Evolutionary conservation across 805 yeast genomes (phyloP), one percentile per base, ranked within the genome.

Genomic region (Nakazawaea ishiwadae): DNA sequence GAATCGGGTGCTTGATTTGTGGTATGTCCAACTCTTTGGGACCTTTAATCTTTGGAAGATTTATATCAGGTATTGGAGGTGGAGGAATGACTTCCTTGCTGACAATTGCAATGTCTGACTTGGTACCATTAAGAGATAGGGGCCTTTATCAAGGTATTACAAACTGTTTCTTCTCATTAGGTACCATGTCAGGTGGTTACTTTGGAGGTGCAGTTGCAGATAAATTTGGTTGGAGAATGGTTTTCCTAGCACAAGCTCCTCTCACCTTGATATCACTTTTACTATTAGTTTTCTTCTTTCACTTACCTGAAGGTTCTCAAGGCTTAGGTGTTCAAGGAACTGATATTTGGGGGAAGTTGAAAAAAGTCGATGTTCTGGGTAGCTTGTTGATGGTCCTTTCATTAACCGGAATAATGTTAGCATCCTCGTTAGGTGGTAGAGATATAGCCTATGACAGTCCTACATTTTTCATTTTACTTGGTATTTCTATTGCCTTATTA

Each of bases 11-110:
- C 48, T 51, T 74, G 10, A 67, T 79, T 36, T 80, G 86, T 55
- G 79, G 75, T 4, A 28, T 68, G 1, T 71, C 82, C 1, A 60
- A 64, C 35, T 61, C 73, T 11, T 69, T 80, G 11, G 48, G 63
- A 33, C 49, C 68, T 40, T 65, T 83, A 48, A 75, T 81, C 6
- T 38, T 63, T 21, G 74, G 83, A 5, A 62, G 89, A 50, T 81
- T 87, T 47, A 66, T 89, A 39, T 79, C 95, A 27, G 97, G 97
- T 6, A 73, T 85, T 48, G 96, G 96, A 10, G 96, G 95, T n/a
- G 88, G 91, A 3, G 96, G 96, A 1, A 73, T 88, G 53, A 80
- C 83, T 44, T 75, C 93, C 0, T 64, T 88, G 48, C 75, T 84
- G 31, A 83, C 95, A 11, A 84, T 89, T 42, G 73, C 87, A 10